phyloP scores from a whole-genome alignment of 305 asterid species.

The Plantago coronopus region DNA sequence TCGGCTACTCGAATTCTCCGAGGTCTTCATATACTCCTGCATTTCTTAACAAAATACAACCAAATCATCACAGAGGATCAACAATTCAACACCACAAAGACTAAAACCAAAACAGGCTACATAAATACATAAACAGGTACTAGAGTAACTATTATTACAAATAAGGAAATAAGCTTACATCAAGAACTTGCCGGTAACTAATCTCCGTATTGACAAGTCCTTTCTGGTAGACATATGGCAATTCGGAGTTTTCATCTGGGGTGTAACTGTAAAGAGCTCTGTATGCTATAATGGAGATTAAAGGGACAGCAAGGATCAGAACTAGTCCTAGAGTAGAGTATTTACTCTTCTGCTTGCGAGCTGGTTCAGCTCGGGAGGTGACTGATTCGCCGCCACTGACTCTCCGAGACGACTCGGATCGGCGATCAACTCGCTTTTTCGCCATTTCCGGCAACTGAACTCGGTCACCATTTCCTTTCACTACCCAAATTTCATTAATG shows the following conservation, averaged over 20 bases:
- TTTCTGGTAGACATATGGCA: slow-evolving; percentile 11
- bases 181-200: slow-evolving; percentile 54
- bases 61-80: slow-evolving; percentile 18
- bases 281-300: not conserved
- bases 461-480: not conserved
- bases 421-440: slow-evolving; percentile 4
- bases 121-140: not conserved
- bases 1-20: slow-evolving; percentile 51
- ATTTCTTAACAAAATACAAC: slow-evolving; percentile 34
- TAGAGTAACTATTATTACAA: not conserved
- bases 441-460: slow-evolving; percentile 7
- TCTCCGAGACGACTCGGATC: not conserved
- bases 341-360: not conserved
- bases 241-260: not conserved
- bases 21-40: slow-evolving; percentile 69
- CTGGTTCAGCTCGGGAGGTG: not conserved
- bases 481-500: too few relatives aligned
- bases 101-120: slow-evolving; percentile 1
- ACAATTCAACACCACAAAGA: not conserved
- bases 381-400: not conserved
- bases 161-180: slow-evolving; percentile 39
- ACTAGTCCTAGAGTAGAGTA: not conserved
- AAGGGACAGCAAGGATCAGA: not conserved
- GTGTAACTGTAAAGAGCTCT: not conserved
- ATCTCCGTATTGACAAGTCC: slow-evolving; percentile 51